Percentiles rank a stretch among this genome's conserved stretches.
Conservation (phyloP, 441 rosid genomes). For the Eruca vesicaria region DNA sequence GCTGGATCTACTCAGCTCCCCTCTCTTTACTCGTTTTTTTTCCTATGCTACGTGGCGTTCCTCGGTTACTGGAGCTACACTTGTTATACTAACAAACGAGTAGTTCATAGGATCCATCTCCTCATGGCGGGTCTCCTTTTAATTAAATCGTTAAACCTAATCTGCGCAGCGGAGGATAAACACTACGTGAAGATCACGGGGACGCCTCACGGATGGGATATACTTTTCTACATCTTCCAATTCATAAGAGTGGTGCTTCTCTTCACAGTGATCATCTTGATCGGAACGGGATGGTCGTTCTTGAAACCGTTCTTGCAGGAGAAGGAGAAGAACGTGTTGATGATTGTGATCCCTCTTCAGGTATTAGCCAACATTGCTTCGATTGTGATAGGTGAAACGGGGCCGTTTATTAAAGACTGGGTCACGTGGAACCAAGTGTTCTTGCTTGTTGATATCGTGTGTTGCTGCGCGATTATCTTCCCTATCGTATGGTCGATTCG, state of each 20-base stretch:
- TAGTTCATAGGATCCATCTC: conserved; percentile 81
- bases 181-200: conserved; percentile 85
- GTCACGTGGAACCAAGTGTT: conserved; percentile 94
- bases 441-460: conserved; percentile 79
- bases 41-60: conserved; percentile 52
- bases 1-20: conserved; percentile 93
- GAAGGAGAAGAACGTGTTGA: conserved; percentile 88
- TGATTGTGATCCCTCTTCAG: conserved; percentile 91
- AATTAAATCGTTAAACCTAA: conserved; percentile 80
- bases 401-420: conserved; percentile 92
- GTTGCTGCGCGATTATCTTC: conserved; percentile 92
- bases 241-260: conserved; percentile 73
- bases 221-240: conserved; percentile 86
- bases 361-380: conserved; percentile 91
- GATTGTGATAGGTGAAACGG: conserved; percentile 88
- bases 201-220: conserved; percentile 98
- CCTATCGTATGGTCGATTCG: conserved; percentile 97
- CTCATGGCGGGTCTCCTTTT: conserved; percentile 74
- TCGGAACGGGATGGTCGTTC: conserved; percentile 96
- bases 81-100: conserved; percentile 46
- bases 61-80: conserved; percentile 66
- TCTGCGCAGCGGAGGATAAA: conserved; percentile 90
- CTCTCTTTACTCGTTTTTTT: conserved; percentile 55
- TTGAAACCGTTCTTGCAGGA: conserved; percentile 89
- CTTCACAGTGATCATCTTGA: conserved; percentile 84